A percentile compares a stretch with the other conserved stretches of the same genome.
phyloP scores from a whole-genome alignment of 2,329 filamentous ascomycete species.

The Colletotrichum echinochloae region DNA sequence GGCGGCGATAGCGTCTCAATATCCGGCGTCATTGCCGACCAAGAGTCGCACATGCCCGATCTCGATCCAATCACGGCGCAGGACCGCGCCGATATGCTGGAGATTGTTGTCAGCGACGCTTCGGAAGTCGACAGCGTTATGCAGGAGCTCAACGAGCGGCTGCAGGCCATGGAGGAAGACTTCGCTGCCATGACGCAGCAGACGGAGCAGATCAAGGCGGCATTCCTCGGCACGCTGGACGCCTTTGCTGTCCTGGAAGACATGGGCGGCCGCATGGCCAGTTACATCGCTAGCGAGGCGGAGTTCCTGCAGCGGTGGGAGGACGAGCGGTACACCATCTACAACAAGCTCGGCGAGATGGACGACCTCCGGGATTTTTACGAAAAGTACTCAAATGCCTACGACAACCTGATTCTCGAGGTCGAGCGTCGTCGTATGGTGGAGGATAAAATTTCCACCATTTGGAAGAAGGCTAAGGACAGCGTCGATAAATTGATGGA shows the following conservation, averaged over 20 bases:
- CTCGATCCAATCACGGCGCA: constrained; percentile 79
- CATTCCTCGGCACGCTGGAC: constrained; percentile 68
- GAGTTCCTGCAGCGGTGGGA: constrained; percentile 78
- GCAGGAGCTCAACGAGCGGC: constrained; percentile 78
- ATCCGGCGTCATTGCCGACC: constrained; percentile 73
- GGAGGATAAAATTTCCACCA: constrained; percentile 78
- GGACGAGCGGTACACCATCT: constrained; percentile 78
- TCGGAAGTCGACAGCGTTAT: constrained; percentile 75
- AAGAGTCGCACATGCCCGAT: constrained; percentile 62
- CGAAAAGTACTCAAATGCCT: constrained; percentile 85
- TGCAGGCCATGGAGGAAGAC: constrained; percentile 81
- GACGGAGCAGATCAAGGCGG: constrained; percentile 66
- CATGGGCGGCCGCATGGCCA: constrained; percentile 73
- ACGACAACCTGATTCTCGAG: constrained; percentile 87
- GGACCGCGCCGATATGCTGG: constrained; percentile 85
- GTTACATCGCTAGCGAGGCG: constrained; percentile 72
- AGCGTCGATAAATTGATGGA: constrained; percentile 81
- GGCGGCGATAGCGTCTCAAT: constrained; percentile 67
- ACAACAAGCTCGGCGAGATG: constrained; percentile 78
- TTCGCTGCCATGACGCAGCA: constrained; percentile 73
- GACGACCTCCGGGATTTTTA: constrained; percentile 85
- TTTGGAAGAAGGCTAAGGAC: constrained; percentile 82
- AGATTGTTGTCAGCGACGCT: constrained; percentile 80
- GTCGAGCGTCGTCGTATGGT: constrained; percentile 79
- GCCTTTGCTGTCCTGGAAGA: constrained; percentile 76